Conservation (phyloP, 306 rosid genomes). For the Quercus parvula region DNA sequence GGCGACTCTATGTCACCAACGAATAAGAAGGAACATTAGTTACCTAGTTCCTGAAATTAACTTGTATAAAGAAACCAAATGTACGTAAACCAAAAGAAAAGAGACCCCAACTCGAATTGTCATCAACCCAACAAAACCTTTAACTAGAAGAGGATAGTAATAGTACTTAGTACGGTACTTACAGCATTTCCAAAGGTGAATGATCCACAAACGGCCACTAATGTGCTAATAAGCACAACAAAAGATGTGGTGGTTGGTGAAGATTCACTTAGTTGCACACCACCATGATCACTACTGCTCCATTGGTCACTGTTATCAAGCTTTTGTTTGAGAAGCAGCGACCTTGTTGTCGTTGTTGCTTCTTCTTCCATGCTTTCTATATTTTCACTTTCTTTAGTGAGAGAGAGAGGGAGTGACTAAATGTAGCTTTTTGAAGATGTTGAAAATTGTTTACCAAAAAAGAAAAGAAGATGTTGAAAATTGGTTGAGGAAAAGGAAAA, state of each 20-base stretch:
- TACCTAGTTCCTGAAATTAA: too few species aligned
- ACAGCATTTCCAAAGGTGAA: conserved; percentile 22
- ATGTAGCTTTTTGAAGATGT: too few species aligned
- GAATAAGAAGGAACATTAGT: too few species aligned
- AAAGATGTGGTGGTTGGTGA: conserved; percentile 7
- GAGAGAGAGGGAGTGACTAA: neutral
- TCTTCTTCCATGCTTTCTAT: conserved; percentile 15
- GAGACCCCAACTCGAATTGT: too few species aligned
- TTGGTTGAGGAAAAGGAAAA: too few species aligned
- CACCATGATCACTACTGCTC: neutral
- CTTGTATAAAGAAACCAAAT: too few species aligned
- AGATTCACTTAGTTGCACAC: neutral
- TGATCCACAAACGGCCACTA: conserved; percentile 17
- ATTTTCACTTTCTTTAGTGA: neutral
- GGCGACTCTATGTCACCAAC: too few species aligned
- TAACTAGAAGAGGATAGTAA: neutral
- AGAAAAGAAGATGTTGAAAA: too few species aligned
- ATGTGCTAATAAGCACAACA: conserved; percentile 19
- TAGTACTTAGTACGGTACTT: neutral
- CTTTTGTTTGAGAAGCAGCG: neutral
- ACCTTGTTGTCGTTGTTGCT: neutral
- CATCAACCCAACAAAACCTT: too few species aligned
- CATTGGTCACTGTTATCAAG: too few species aligned
- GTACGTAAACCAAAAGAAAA: too few species aligned
- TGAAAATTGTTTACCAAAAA: too few species aligned